Percentiles rank a stretch among this genome's conserved stretches.
These are phyloP conservation scores for Porodaedalea pini DNA, from an alignment of 1,284 basidiomycete genomes.

Conservation along the genomic window DNA sequence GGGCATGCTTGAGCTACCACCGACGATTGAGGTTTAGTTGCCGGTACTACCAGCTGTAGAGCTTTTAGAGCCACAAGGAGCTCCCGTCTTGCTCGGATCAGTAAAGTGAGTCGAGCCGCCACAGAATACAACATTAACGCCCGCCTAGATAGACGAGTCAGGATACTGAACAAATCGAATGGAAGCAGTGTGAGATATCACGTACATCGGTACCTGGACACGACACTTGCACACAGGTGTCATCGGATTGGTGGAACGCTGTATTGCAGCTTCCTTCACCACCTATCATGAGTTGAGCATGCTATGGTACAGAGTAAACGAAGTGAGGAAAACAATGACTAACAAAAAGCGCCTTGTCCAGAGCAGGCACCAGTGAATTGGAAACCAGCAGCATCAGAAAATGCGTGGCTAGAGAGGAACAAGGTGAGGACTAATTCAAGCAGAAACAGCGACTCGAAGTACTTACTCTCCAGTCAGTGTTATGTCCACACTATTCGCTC, in stretches of 20 bases:
- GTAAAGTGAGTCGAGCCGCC: background rate
- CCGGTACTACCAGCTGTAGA: background rate
- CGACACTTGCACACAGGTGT: slow-evolving; percentile 35
- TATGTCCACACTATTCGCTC: slow-evolving; percentile 41
- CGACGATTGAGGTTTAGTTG: background rate
- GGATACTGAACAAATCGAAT: background rate
- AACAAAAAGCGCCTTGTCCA: slow-evolving; percentile 12
- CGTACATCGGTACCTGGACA: slow-evolving; percentile 38
- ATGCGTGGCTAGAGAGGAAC: slow-evolving; percentile 29
- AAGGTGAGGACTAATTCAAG: background rate
- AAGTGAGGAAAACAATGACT: background rate
- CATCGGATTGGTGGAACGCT: slow-evolving; percentile 33
- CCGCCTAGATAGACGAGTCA: background rate
- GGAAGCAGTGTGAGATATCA: background rate
- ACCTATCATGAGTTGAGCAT: slow-evolving; percentile 36
- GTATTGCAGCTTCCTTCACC: slow-evolving; percentile 28
- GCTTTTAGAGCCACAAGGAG: background rate
- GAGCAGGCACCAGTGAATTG: slow-evolving; percentile 26
- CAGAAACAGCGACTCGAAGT: background rate
- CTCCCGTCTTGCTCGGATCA: background rate
- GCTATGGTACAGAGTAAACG: slow-evolving; percentile 31
- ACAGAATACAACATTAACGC: slow-evolving; percentile 14
- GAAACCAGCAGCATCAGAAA: slow-evolving; percentile 41
- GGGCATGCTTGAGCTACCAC: background rate
- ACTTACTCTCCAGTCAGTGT: slow-evolving; percentile 43